A percentile compares a stretch with the other conserved stretches of the same genome.
Conservation (phyloP, 2,329 filamentous ascomycete species). For the Corinectria fuckeliana region DNA sequence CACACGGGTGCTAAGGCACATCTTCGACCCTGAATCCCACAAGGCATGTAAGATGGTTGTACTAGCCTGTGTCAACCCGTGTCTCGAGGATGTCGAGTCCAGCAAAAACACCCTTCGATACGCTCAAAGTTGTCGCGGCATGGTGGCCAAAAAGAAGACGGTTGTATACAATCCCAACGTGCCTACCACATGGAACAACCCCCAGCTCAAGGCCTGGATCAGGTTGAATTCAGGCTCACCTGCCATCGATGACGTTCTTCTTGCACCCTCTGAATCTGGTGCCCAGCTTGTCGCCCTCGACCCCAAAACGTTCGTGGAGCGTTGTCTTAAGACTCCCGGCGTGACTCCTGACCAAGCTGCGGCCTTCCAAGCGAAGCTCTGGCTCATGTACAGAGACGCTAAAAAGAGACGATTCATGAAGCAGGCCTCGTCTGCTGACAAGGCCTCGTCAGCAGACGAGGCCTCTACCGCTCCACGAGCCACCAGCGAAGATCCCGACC, state of each 20-base stretch:
- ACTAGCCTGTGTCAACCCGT: slow-evolving; percentile 56
- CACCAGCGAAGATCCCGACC: slow-evolving; percentile 42
- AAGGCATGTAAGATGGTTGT: slow-evolving; percentile 51
- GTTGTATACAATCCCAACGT: slow-evolving; percentile 34
- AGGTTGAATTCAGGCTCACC: slow-evolving; percentile 48
- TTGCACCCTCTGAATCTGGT: slow-evolving; percentile 51
- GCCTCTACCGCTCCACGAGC: neutral
- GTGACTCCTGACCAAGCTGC: slow-evolving; percentile 48
- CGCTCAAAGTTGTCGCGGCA: slow-evolving; percentile 53
- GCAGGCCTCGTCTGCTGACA: neutral
- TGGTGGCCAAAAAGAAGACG: slow-evolving; percentile 39
- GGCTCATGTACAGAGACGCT: slow-evolving; percentile 51
- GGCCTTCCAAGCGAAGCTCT: slow-evolving; percentile 52
- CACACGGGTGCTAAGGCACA: slow-evolving; percentile 56
- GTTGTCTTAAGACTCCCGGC: slow-evolving; percentile 47
- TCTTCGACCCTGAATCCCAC: slow-evolving; percentile 51
- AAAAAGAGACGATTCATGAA: slow-evolving; percentile 3
- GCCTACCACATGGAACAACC: slow-evolving; percentile 50
- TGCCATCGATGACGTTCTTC: slow-evolving; percentile 39
- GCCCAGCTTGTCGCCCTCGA: slow-evolving; percentile 49
- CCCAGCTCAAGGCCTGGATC: slow-evolving; percentile 49
- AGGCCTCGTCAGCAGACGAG: neutral
- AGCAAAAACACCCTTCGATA: slow-evolving; percentile 58
- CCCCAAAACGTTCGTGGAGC: slow-evolving; percentile 46
- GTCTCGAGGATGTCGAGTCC: slow-evolving; percentile 50